These are phyloP conservation scores for Aspergillus sclerotiicarbonarius DNA, from an alignment of 495 filamentous ascomycete genomes.

Conservation along the genomic window DNA sequence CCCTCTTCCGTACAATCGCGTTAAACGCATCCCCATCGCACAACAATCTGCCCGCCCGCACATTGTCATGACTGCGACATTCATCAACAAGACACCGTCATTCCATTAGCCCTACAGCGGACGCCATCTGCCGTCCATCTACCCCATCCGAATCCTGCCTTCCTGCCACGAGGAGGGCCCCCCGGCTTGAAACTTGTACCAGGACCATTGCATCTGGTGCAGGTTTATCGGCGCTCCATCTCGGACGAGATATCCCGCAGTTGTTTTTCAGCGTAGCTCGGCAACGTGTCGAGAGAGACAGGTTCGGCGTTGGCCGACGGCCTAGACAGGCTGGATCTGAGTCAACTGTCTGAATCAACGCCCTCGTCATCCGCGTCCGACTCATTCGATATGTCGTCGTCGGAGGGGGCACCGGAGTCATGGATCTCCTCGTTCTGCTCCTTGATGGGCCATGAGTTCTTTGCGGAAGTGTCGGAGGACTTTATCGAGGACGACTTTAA, in stretches of 20 bases:
- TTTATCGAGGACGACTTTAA: conserved; percentile 99
- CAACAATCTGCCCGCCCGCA: conserved; percentile 43
- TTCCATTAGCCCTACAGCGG: background rate
- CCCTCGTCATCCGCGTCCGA: conserved; percentile 47
- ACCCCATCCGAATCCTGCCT: background rate
- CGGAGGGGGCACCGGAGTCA: conserved; percentile 82
- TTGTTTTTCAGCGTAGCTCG: conserved; percentile 31
- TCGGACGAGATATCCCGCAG: conserved; percentile 24
- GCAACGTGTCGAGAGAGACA: conserved; percentile 54
- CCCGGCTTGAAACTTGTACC: conserved; percentile 5
- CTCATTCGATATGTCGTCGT: conserved; percentile 61
- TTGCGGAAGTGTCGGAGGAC: conserved; percentile 96
- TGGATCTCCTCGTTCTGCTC: conserved; percentile 98
- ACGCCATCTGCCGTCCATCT: background rate
- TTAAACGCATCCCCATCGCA: conserved; percentile 32
- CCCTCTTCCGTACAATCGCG: conserved; percentile 13
- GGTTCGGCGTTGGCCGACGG: conserved; percentile 52
- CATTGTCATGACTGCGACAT: conserved; percentile 34
- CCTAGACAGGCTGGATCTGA: conserved; percentile 52
- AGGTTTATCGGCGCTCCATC: conserved; percentile 12
- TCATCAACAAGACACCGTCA: conserved; percentile 17
- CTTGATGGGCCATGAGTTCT: conserved; percentile 94
- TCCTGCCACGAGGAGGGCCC: background rate
- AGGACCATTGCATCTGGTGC: conserved; percentile 11
- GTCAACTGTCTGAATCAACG: conserved; percentile 50